Evolutionary conservation across 192 early-diverging fungal species (phyloP).

Genomic region (Coemansia asiatica): DNA sequence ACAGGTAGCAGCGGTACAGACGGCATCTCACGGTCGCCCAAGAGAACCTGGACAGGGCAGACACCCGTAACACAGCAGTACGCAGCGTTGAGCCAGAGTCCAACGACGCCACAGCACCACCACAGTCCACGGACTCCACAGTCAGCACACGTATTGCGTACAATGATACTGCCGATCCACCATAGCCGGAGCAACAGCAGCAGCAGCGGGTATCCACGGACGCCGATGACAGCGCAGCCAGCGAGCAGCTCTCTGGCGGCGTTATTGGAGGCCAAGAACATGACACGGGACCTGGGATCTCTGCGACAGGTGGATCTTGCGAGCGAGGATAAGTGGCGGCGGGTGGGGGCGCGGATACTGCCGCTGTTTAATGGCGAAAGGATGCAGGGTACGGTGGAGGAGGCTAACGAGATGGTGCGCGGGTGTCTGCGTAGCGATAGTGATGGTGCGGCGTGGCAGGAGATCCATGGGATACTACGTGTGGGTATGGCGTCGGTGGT

Average conservation of each 20-base stretch:
- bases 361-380: conserved; percentile 88
- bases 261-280: conserved; percentile 3
- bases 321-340: conserved; percentile 70
- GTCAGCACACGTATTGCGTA: conserved; percentile 7
- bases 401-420: conserved; percentile 73
- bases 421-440: conserved; percentile 28
- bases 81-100: neutral
- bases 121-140: conserved; percentile 13
- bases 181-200: conserved; percentile 31
- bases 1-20: too few species aligned
- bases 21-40: too few species aligned
- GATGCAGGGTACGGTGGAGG: conserved; percentile 78
- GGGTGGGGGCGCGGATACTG: conserved; percentile 68
- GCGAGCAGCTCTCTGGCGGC: conserved; percentile 3
- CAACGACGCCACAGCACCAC: conserved; percentile 8
- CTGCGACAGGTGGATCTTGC: conserved; percentile 3
- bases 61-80: neutral
- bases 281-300: neutral
- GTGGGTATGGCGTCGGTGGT: conserved; percentile 47
- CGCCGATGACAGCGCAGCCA: conserved; percentile 2
- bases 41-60: too few species aligned
- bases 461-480: conserved; percentile 35
- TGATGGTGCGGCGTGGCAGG: conserved; percentile 29
- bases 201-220: conserved; percentile 5
- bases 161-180: conserved; percentile 14